Base-by-base conservation (phyloP, 768 basidiomycete genomes). In the Glaciozyma antarctica region DNA sequence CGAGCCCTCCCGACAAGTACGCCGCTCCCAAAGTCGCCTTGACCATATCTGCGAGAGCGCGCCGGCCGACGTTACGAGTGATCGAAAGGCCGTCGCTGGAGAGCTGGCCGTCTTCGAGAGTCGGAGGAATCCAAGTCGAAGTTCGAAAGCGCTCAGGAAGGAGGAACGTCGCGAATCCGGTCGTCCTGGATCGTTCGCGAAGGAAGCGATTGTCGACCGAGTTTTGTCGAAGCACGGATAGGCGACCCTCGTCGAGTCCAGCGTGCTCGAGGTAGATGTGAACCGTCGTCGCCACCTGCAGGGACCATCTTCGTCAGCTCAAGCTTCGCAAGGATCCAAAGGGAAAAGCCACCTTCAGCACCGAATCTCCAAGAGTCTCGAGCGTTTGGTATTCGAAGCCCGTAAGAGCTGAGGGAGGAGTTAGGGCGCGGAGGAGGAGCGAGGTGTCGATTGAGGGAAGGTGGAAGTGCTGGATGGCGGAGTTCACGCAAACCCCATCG, bases 31-130 rank as follows among this genome's bases (percentile, higher is more conserved):
- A 77, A 8, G 84, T 80, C 0, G 91, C 86, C 74, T 93, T 91
- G 84, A 90, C 88, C 73, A 87, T 90, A 73, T 93, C 90, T 73
- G 89, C 88, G 67, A 93, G 76, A 71, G 86, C 85, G 62, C 88
- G 78, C 32, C 88, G 81, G 5, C 86, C 83, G 63, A 85, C 82
- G 45, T 76, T 76, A 44, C 86, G 81, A 60, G 60, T 69, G n/a
- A 79, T 79, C 53, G 64, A 76, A 34, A 34, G 34, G 5, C 34
- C 34, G 34, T 34, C 34, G 34, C 34, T 34, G 6, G 34, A 34
- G 10, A 34, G 34, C 53, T 80, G 76, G 2, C 63, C 65, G 21
- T 66, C 71, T 0, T 38, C 41, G 5, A 53, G 32, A 2, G 79
- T 77, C 61, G 83, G 83, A 38, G 74, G 71, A 1, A 81, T 78